These are phyloP conservation scores for Fraxinus platypoda DNA, from an alignment of 305 asterid species.

Conservation along the genomic window DNA sequence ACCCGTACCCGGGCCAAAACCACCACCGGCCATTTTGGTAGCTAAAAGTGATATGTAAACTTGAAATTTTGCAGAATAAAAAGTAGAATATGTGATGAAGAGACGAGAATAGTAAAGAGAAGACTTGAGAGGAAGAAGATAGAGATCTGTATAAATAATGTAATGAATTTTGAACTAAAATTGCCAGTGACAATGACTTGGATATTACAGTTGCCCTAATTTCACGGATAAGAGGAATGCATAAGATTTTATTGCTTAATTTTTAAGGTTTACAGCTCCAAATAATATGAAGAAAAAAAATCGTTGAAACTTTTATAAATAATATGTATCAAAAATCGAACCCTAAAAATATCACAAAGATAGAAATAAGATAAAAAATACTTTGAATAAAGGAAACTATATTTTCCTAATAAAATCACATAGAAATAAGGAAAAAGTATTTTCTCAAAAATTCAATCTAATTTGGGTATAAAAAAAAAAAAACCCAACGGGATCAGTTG, in stretches of 20 bases:
- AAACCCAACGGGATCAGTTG: neutral
- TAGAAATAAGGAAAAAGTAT: no score
- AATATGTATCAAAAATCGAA: neutral
- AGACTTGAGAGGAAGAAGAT: neutral
- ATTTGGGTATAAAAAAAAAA: no score
- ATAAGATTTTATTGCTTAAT: neutral
- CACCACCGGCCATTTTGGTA: slow-evolving; percentile 55
- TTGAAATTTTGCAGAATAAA: neutral
- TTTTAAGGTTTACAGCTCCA: neutral
- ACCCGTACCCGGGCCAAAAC: slow-evolving; percentile 61
- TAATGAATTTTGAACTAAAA: neutral
- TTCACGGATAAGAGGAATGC: neutral
- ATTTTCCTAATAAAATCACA: no score
- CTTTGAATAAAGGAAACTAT: neutral
- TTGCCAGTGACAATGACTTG: neutral
- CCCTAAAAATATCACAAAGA: no score
- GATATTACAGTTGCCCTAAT: neutral
- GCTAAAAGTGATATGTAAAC: neutral
- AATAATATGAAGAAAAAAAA: neutral
- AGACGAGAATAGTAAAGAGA: neutral
- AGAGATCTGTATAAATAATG: neutral
- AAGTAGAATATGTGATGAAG: neutral
- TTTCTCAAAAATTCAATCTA: no score
- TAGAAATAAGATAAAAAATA: no score
- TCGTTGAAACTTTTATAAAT: neutral